These are phyloP conservation scores for Solanum piurae DNA, from an alignment of 257 asterid genomes.

Conservation along the genomic window DNA sequence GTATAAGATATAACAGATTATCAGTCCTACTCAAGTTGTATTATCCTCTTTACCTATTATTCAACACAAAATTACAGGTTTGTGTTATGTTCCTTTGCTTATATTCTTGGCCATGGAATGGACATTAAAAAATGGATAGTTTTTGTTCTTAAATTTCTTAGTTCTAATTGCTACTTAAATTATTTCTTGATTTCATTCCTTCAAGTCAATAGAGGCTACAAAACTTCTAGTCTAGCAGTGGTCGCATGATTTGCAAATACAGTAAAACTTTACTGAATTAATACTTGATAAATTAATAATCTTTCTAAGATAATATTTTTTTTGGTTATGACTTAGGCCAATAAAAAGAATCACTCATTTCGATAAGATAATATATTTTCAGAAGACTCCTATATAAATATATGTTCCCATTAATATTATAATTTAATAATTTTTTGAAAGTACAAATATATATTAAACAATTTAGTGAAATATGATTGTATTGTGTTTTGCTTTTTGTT, in stretches of 20 bases:
- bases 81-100: neutral
- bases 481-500: neutral
- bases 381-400: no score
- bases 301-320: no score
- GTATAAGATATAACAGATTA: neutral
- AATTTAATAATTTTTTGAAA: no score
- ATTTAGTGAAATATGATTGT: neutral
- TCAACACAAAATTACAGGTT: neutral
- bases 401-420: neutral
- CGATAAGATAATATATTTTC: no score
- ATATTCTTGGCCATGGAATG: neutral
- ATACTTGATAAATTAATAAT: no score
- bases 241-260: neutral
- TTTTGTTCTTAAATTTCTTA: neutral
- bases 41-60: neutral
- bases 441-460: neutral
- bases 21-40: neutral
- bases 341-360: no score
- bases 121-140: neutral
- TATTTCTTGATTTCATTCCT: neutral
- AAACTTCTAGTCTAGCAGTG: neutral
- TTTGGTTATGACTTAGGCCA: no score
- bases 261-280: no score
- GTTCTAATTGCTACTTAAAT: neutral
- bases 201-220: neutral